Evolutionary conservation across 179 eudicot species (phyloP), one percentile per base, ranked within the genome.

Genomic region (Sideroxylon spinosum): DNA sequence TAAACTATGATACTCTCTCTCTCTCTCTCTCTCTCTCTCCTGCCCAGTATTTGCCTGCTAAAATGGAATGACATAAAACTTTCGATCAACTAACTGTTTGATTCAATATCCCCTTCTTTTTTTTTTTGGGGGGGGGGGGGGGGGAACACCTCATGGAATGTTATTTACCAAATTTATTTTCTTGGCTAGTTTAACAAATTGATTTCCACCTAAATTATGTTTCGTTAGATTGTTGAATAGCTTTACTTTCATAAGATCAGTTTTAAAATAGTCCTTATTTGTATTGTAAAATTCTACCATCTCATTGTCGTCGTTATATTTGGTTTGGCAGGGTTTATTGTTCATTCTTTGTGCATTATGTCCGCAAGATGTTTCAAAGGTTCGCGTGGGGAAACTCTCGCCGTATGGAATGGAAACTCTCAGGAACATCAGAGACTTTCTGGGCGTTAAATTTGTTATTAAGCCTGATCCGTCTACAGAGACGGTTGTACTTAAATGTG

Each of bases 341-440:
- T 95, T 90, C 85, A 89, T 93, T 53, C 93, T 95, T 7, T 93
- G 98, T 82, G 97, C 98, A 20, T 78, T 95, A 75, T 91, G 94
- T 68, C 97, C 97, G 3, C 91, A 80, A 84, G 98, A 95, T 82
- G 93, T 95, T 74, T 95, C 99, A 12, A 92, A 90, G 81, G 84
- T 93, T 75, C 93, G 97, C 2, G 98, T 95, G 0, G 98, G 98
- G 65, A 86, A 90, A 81, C 93, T 95, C 19, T 84, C 92, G 5
- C 92, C 91, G 0, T 86, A 89, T 74, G 96, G 93, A 71, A 93
- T 91, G 28, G 93, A 92, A 80, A 79, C 89, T 20, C 88, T 95
- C 48, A 93, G 91, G 82, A 88, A 83, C 69, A 85, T 95, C 59
- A 78, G 81, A 78, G 98, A 95, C 68, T 93, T 95, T 80, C 88